Conservation (phyloP, 1,284 basidiomycete species). For the Apiotrichum siamense region DNA sequence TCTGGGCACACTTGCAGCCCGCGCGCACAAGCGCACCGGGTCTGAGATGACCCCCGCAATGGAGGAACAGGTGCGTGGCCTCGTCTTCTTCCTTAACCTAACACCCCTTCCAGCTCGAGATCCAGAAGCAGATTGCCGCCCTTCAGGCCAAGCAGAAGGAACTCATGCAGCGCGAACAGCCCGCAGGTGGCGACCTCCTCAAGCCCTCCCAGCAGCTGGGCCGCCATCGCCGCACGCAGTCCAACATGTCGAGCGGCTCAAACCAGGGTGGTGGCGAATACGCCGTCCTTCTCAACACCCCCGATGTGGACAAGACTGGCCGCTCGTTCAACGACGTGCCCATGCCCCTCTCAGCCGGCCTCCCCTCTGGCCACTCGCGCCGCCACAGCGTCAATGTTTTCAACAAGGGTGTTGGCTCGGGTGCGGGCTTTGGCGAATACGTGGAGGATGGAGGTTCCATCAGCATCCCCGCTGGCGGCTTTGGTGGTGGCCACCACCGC, state of each 20-base stretch:
- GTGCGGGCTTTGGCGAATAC: conserved; percentile 33
- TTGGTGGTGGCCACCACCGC: conserved; percentile 58
- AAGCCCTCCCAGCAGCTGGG: conserved; percentile 53
- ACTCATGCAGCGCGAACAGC: conserved; percentile 68
- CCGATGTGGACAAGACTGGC: conserved; percentile 7
- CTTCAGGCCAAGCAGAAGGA: conserved; percentile 83
- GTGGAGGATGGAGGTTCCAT: conserved; percentile 35
- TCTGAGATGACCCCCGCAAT: conserved; percentile 63
- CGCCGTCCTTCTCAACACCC: conserved; percentile 29
- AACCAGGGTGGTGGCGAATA: background rate
- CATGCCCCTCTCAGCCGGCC: conserved; percentile 42
- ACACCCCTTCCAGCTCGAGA: conserved; percentile 59
- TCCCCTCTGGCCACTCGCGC: conserved; percentile 69
- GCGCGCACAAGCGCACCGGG: conserved; percentile 51
- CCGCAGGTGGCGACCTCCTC: conserved; percentile 52
- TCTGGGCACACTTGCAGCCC: conserved; percentile 44
- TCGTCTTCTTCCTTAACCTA: background rate
- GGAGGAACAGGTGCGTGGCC: conserved; percentile 69
- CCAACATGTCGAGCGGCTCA: conserved; percentile 50
- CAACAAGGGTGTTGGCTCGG: conserved; percentile 33
- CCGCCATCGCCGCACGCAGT: conserved; percentile 82
- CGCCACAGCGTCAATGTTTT: conserved; percentile 87
- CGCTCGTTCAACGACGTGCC: conserved; percentile 28
- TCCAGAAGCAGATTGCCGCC: conserved; percentile 84
- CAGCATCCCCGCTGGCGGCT: conserved; percentile 34